Evolutionary conservation across 192 early-diverging fungal genomes (phyloP).

Genomic region (Gorgonomyces haynaldii): DNA sequence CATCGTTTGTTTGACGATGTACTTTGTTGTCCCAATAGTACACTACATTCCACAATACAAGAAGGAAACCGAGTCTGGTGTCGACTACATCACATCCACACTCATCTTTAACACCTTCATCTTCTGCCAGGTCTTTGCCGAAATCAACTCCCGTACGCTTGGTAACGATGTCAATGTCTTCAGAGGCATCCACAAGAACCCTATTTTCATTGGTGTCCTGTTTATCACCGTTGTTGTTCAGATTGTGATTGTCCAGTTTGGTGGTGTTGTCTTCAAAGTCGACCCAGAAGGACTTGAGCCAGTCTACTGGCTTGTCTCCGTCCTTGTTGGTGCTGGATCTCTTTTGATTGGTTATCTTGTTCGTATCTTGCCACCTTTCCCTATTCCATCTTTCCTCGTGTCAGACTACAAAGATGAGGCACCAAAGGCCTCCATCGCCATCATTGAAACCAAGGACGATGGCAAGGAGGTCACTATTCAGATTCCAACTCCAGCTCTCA

Average conservation of each 20-base stretch:
- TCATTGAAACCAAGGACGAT: too few relatives aligned
- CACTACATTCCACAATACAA: neutral
- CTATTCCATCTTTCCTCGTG: neutral
- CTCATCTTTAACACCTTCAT: conserved; percentile 91
- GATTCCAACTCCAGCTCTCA: too few relatives aligned
- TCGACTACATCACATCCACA: conserved; percentile 29
- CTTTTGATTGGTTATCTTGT: conserved; percentile 78
- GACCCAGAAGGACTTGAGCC: conserved; percentile 39
- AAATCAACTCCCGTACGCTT: conserved; percentile 55
- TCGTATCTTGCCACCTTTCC: conserved; percentile 56
- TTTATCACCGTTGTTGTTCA: conserved; percentile 15
- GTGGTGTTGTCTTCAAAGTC: conserved; percentile 70
- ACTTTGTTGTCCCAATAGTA: conserved; percentile 13
- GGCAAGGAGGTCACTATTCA: too few relatives aligned
- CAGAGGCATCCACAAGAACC: conserved; percentile 19
- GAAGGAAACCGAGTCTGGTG: conserved; percentile 5
- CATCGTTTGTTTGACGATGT: conserved; percentile 46
- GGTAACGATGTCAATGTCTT: conserved; percentile 29
- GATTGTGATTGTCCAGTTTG: conserved; percentile 50
- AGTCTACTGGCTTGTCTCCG: conserved; percentile 71
- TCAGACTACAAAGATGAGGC: too few relatives aligned
- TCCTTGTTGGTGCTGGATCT: conserved; percentile 66
- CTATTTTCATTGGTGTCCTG: conserved; percentile 21
- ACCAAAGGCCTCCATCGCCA: too few relatives aligned
- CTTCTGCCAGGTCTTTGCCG: conserved; percentile 80